phyloP scores from a whole-genome alignment of 768 basidiomycete genomes.

The Harrya chromipes region DNA sequence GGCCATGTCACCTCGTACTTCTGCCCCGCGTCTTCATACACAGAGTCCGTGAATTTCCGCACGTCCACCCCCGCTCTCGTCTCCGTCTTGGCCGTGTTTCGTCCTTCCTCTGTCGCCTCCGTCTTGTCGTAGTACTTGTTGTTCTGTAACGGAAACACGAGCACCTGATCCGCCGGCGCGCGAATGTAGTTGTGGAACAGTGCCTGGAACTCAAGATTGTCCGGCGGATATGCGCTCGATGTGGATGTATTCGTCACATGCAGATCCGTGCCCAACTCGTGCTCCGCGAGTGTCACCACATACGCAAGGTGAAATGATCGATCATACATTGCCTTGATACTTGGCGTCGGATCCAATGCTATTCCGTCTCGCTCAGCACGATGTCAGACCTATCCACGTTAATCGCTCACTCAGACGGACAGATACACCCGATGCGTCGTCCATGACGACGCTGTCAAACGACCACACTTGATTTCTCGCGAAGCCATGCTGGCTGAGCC shows the following conservation, averaged over 20 bases:
- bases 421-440: slow-evolving; percentile 70
- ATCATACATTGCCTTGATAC: slow-evolving; percentile 57
- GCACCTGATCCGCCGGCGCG: slow-evolving; percentile 55
- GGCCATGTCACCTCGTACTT: slow-evolving; percentile 61
- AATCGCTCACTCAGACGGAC: slow-evolving; percentile 65
- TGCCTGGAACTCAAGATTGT: slow-evolving; percentile 81
- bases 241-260: slow-evolving; percentile 72
- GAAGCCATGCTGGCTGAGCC: slow-evolving; percentile 87
- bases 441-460: slow-evolving; percentile 59
- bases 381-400: not conserved
- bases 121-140: slow-evolving; percentile 81
- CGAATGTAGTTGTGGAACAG: slow-evolving; percentile 90
- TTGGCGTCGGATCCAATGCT: slow-evolving; percentile 64
- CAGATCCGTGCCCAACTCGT: slow-evolving; percentile 74
- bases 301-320: slow-evolving; percentile 72
- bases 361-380: slow-evolving; percentile 2
- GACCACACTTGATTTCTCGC: slow-evolving; percentile 78
- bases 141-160: slow-evolving; percentile 62
- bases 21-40: slow-evolving; percentile 64
- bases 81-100: slow-evolving; percentile 52
- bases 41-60: slow-evolving; percentile 62
- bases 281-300: slow-evolving; percentile 72
- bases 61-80: slow-evolving; percentile 65
- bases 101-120: slow-evolving; percentile 49
- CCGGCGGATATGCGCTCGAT: slow-evolving; percentile 35